Base-by-base conservation (phyloP, 164 flowering plant species). In the Sextonia rubra region DNA sequence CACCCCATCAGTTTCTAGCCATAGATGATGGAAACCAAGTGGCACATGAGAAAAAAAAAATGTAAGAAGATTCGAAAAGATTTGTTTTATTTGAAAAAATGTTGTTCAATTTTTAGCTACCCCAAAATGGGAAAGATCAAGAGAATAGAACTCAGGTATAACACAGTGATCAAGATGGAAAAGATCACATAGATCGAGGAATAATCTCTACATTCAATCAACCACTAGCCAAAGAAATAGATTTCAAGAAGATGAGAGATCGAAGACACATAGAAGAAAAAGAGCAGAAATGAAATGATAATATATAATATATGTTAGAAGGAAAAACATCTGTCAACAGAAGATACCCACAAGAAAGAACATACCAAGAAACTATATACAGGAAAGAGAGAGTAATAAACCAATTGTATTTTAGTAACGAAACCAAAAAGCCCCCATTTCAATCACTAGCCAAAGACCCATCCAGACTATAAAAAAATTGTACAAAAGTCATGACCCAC, bases 361-460 rank as follows among this genome's bases (percentile, higher is more conserved):
- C 47, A 30, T 2, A 69, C 47, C n/a, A 68, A 61, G 47, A 30
- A 68, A 26, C 7, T 55, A 47, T 52, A 64, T 32, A 66, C 69
- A 66, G 55, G 55, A 24, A 29, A 63, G 47, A 63, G 12, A 72
- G 29, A 27, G 47, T 25, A 55, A 65, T 3, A 48, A 55, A 3
- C 20, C 44, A 17, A 58, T 26, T 32, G 15, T 6, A 61, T 27
- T 25, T 14, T 5, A 9, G 18, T 52, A 48, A 63, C 47, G 14
- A 61, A 64, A 71, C 23, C 7, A 61, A 64, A 47, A 63, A 20
- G 2, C 15, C 47, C 49, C 27, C 18, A 62, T 58, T 58, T n/a
- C 14, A 68, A 55, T 66, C 58, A 64, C 48, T 27, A 27, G 44
- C 30, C 66, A 64, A 52, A 68, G 3, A 60, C 23, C 27, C 60